Conservation (phyloP, 1,284 basidiomycete genomes). For the Irpex sp. region DNA sequence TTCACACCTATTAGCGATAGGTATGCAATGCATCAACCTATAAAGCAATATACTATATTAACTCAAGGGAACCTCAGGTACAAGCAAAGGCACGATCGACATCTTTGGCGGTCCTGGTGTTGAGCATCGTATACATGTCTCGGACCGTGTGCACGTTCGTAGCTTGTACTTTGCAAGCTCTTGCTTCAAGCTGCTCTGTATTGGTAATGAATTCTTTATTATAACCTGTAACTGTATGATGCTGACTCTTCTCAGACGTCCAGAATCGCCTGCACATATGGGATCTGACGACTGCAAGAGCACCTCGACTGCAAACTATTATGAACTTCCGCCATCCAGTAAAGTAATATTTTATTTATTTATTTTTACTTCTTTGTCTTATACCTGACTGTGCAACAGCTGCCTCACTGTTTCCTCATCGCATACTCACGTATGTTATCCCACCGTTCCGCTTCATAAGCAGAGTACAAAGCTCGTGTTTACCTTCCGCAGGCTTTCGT, state of each 20-base stretch:
- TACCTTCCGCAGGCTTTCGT: slow-evolving; percentile 48
- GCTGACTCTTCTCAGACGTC: slow-evolving; percentile 43
- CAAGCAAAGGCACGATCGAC: slow-evolving; percentile 50
- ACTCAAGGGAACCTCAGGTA: slow-evolving; percentile 43
- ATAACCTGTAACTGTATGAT: not conserved
- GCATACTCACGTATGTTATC: slow-evolving; percentile 62
- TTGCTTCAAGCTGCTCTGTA: slow-evolving; percentile 54
- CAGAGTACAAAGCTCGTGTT: slow-evolving; percentile 2
- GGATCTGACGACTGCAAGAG: slow-evolving; percentile 55
- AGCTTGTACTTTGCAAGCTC: slow-evolving; percentile 63
- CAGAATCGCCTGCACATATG: slow-evolving; percentile 65
- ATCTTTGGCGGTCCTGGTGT: slow-evolving; percentile 68
- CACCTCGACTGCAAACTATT: slow-evolving; percentile 51
- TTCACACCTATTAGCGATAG: slow-evolving; percentile 69
- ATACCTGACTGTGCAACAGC: slow-evolving; percentile 29
- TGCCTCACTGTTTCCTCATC: slow-evolving; percentile 65
- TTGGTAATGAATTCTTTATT: slow-evolving; percentile 43
- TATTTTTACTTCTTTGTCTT: slow-evolving; percentile 6
- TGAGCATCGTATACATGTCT: slow-evolving; percentile 47
- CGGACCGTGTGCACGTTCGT: slow-evolving; percentile 48
- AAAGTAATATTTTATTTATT: slow-evolving; percentile 32
- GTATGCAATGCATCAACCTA: slow-evolving; percentile 30
- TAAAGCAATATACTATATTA: not conserved
- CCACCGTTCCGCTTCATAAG: not conserved
- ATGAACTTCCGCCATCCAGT: slow-evolving; percentile 47